Evolutionary conservation across 805 yeast species (phyloP), one percentile per base, ranked within the genome.

Genomic region (Metschnikowia matae): DNA sequence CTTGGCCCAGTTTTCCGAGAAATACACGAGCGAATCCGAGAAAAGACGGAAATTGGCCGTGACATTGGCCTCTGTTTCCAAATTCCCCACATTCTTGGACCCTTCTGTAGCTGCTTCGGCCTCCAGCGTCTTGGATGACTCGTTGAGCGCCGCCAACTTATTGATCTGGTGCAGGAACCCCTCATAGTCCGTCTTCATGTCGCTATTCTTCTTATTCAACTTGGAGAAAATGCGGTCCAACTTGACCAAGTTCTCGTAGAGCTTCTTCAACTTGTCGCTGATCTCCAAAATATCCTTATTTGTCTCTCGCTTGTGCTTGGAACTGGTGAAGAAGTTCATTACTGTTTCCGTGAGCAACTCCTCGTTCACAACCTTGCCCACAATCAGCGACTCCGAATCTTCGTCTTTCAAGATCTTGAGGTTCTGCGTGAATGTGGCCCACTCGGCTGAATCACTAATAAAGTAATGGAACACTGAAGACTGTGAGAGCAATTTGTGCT

Each of bases 311-410:
- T 80, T 82, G 57, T 79, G 79, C 57, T 74, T 74, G 14, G 75
- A 66, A 44, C 88, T 84, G 49, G 92, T 85, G 62, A 92, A 89
- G n/a, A 96, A 96, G 63, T 92, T 92, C 85, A 92, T 87, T 40
- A 94, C 83, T 2, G 87, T 85, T 62, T 92, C 99, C 0, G 96
- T 84, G n/a, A 92, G 77, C 13, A 88, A 83, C 46, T 94, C 99
- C 54, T 81, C 79, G 40, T 80, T 79, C 26, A 79, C 80, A 4
- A 69, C 74, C 52, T 65, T 69, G 49, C 60, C 75, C 40, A 67
- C 78, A 54, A 51, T 62, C 62, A 43, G 55, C 59, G 41, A 58
- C 57, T 51, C 56, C 7, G 40, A 53, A 13, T 49, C 55, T 15
- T 51, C 57, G 15, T 50, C 54, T 44, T 60, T 60, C 38, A 57